These are phyloP conservation scores for Canavalia gladiata DNA, from an alignment of 306 rosid genomes.

Conservation along the genomic window DNA sequence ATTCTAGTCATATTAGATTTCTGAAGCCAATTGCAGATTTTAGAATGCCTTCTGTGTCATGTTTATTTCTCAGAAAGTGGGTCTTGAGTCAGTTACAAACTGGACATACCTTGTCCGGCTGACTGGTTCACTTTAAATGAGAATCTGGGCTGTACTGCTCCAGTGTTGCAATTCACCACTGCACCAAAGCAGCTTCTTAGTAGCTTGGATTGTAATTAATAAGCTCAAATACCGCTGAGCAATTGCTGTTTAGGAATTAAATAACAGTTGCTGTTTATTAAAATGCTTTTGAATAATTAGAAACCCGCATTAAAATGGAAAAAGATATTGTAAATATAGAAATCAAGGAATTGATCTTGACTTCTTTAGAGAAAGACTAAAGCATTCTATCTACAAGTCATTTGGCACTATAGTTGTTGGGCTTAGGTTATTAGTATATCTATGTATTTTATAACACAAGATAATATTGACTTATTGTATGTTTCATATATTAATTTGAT, in stretches of 20 bases:
- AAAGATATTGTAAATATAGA: too few species aligned
- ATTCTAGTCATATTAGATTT: constrained; percentile 31
- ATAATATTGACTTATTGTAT: too few species aligned
- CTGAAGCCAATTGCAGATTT: not conserved
- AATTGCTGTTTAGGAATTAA: not conserved
- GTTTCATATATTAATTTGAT: too few species aligned
- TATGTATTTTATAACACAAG: too few species aligned
- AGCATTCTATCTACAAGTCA: too few species aligned
- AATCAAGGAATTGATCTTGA: too few species aligned
- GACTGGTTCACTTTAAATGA: not conserved
- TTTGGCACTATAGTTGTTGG: too few species aligned
- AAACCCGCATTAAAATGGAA: too few species aligned
- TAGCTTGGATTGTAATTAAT: not conserved
- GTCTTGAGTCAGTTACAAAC: not conserved
- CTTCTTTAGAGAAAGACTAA: too few species aligned
- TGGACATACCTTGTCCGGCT: not conserved
- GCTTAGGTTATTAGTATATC: too few species aligned
- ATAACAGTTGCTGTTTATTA: too few species aligned
- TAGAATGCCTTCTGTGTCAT: not conserved
- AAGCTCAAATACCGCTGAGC: not conserved
- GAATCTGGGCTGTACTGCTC: not conserved
- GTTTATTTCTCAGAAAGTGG: not conserved
- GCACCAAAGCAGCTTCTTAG: not conserved
- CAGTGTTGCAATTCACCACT: not conserved
- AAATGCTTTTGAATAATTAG: too few species aligned